These are phyloP conservation scores for Helotiales sp. DNA, from an alignment of 2,329 filamentous ascomycete genomes.

Conservation along the genomic window DNA sequence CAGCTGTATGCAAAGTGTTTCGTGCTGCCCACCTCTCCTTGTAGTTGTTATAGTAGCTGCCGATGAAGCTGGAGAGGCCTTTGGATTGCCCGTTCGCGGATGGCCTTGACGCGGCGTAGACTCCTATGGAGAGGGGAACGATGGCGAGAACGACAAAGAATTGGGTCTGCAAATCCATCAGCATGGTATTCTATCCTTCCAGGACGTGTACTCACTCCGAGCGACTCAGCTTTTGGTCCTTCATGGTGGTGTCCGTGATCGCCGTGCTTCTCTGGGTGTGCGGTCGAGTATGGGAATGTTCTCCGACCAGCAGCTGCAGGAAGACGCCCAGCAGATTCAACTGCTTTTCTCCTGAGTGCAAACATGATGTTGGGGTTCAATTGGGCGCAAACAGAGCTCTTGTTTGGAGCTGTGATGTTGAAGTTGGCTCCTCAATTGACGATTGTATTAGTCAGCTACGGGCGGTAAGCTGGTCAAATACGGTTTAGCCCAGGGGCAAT, in stretches of 20 bases:
- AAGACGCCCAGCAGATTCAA: constrained; percentile 37
- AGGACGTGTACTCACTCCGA: constrained; percentile 52
- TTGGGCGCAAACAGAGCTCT: constrained; percentile 28
- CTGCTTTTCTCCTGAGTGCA: constrained; percentile 41
- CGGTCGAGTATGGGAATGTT: constrained; percentile 34
- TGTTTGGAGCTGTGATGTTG: constrained; percentile 26
- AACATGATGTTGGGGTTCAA: constrained; percentile 43
- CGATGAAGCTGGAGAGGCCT: constrained; percentile 55
- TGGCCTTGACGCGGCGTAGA: constrained; percentile 51
- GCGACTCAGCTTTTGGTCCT: constrained; percentile 51
- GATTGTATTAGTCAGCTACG: constrained; percentile 20
- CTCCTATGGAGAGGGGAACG: constrained; percentile 50
- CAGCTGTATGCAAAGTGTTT: constrained; percentile 64
- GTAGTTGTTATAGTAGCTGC: constrained; percentile 60
- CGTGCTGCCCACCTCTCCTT: constrained; percentile 58
- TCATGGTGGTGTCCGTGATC: constrained; percentile 42
- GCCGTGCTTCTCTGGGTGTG: constrained; percentile 32
- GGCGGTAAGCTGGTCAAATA: background rate
- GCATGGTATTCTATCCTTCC: constrained; percentile 8
- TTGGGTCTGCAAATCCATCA: constrained; percentile 46
- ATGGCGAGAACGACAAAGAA: constrained; percentile 53
- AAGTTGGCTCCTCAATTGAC: constrained; percentile 4
- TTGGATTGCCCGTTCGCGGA: constrained; percentile 46
- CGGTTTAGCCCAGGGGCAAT: constrained; percentile 1
- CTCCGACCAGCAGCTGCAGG: constrained; percentile 27